Conservation (phyloP, 176 grass and related monocot genomes). For the Aegilops umbellulata region DNA sequence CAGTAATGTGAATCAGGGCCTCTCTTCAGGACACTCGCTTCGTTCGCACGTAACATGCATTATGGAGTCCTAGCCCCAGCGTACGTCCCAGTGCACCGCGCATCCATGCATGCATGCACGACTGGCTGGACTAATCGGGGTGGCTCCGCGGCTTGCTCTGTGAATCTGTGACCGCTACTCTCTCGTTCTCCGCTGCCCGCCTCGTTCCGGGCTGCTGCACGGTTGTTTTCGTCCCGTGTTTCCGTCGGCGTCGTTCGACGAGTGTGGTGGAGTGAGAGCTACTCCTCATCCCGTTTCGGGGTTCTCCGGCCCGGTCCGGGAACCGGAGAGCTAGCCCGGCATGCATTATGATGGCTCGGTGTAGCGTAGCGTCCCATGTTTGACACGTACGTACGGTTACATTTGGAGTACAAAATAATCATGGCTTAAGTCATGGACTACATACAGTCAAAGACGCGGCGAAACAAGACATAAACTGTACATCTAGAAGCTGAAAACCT, state of each 20-base stretch:
- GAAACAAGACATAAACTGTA: neutral
- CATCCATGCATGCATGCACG: constrained; percentile 1
- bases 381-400: neutral
- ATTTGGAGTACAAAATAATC: constrained; percentile 15
- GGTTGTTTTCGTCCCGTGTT: constrained; percentile 36
- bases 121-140: neutral
- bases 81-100: neutral
- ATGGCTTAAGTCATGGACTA: neutral
- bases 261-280: constrained; percentile 36
- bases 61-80: constrained; percentile 4
- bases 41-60: constrained; percentile 18
- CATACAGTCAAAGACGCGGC: neutral
- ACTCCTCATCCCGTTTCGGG: constrained; percentile 37
- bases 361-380: neutral
- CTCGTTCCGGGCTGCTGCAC: constrained; percentile 36
- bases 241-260: constrained; percentile 37
- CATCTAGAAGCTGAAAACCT: neutral
- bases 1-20: constrained; percentile 30
- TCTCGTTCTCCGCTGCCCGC: neutral
- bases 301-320: constrained; percentile 23
- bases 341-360: neutral
- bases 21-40: constrained; percentile 43
- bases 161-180: constrained; percentile 6
- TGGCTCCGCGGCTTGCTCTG: neutral
- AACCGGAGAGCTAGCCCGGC: constrained; percentile 19